Percentiles rank a stretch among this genome's conserved stretches.
These are phyloP conservation scores for Clavispora vitiphila DNA, from an alignment of 805 yeast genomes.

Conservation along the genomic window DNA sequence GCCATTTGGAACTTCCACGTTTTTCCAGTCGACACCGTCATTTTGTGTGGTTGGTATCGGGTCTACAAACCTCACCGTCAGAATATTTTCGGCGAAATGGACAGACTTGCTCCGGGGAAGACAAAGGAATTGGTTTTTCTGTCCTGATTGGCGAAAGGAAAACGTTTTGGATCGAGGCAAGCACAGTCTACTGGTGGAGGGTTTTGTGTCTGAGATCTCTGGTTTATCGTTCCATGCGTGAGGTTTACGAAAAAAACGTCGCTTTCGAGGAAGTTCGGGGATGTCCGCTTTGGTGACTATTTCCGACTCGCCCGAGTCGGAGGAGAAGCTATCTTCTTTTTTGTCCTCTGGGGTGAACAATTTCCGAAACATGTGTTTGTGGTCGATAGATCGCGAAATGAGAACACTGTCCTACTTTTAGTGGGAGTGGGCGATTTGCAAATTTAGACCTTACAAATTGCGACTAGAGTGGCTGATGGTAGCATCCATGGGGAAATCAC, in stretches of 20 bases:
- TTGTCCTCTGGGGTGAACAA: neutral
- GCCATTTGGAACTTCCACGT: neutral
- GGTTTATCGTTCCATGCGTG: neutral
- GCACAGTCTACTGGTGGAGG: neutral
- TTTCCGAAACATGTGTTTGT: neutral
- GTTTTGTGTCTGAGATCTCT: neutral
- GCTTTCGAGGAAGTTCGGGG: neutral
- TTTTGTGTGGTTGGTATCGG: neutral
- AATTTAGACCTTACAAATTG: too few species aligned
- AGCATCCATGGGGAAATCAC: too few species aligned
- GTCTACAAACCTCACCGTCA: neutral
- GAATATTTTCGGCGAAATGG: slow-evolving; percentile 12
- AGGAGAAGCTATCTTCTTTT: neutral
- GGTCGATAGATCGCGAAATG: too few species aligned
- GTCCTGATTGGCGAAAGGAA: neutral
- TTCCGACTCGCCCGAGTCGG: neutral
- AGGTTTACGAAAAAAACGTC: neutral
- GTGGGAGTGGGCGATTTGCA: too few species aligned
- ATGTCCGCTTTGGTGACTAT: neutral
- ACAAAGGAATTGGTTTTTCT: neutral
- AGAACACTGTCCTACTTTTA: too few species aligned
- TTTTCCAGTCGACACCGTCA: neutral
- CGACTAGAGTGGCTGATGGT: too few species aligned
- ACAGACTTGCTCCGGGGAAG: slow-evolving; percentile 14
- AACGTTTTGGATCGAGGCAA: neutral